Base-by-base conservation (phyloP, 306 rosid genomes). In the Crotalaria pallida region DNA sequence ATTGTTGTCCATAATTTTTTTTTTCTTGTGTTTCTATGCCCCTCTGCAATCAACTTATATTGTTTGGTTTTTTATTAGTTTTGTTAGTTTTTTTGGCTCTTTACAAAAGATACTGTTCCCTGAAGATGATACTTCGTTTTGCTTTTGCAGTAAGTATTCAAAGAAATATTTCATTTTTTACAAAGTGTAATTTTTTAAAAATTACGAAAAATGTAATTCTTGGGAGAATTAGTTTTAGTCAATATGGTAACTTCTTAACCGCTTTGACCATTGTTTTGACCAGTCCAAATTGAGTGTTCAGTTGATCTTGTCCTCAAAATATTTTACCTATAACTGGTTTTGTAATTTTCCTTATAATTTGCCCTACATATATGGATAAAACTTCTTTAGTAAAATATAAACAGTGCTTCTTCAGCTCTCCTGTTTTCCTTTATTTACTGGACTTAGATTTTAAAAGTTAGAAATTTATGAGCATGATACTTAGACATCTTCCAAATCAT, bases 341-440 rank as follows among this genome's bases (percentile, higher is more conserved):
- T 22, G 13, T 61, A 22, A 15, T 15, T 49, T 62, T 68, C 62
- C 22, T 10, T 71, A 3, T 65, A 33, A 1, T 2, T 45, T 77
- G 65, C 45, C 4, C 22, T 65, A 40, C 58, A 59, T 80, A 13
- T 40, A 58, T 57, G 58, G 66, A 52, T 52, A 61, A 36, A 19
- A 17, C 36, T 47, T 58, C 38, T 49, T 5, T 7, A 49, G 48
- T 29, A 52, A 51, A 62, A 10, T 38, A 3, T 57, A 51, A 41
- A 40, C 66, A 59, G 5, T 55, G 19, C 63, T 47, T 55, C 38
- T 47, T 61, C 38, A n/a, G 17, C 48, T 67, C 22, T 65, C 29
- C 17, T 13, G n/a, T 72, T 40, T 55, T 38, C 61, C 47, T 76
- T 60, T 60, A 56, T 72, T 75, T 75, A 34, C 29, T 31, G 60